phyloP scores from a whole-genome alignment of 2,329 filamentous ascomycete genomes.

The Cordyceps tenuipes region DNA sequence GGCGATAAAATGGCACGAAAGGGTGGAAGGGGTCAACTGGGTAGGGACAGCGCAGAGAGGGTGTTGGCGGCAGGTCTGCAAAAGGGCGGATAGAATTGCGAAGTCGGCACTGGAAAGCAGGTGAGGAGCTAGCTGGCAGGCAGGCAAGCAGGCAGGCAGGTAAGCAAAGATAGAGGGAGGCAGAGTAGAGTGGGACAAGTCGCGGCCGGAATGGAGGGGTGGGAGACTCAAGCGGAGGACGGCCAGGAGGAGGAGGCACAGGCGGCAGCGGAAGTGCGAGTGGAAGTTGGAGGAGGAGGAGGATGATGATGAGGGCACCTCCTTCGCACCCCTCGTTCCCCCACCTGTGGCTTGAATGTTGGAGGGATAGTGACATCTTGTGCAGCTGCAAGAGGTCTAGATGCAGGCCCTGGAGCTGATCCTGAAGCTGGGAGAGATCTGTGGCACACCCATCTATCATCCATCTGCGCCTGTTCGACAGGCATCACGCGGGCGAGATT shows the following conservation, averaged over 20 bases:
- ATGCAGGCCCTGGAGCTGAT: not conserved
- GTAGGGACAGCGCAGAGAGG: not conserved
- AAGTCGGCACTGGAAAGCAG: not conserved
- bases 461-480: constrained; percentile 25
- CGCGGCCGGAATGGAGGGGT: not conserved
- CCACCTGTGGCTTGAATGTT: not conserved
- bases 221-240: not conserved
- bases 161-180: no score
- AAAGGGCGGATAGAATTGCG: not conserved
- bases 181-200: not conserved
- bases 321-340: not conserved
- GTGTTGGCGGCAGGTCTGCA: not conserved
- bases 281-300: no score
- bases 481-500: constrained; percentile 5
- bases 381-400: not conserved
- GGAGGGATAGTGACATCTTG: constrained; percentile 4
- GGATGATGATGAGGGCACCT: no score
- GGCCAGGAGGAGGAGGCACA: not conserved
- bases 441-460: constrained; percentile 24
- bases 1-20: not conserved
- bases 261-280: not conserved
- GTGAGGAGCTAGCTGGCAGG: no score
- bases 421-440: constrained; percentile 22
- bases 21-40: not conserved
- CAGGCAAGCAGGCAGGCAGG: no score